These are phyloP conservation scores for Galerina marginata DNA, from an alignment of 768 basidiomycete species.

Conservation along the genomic window DNA sequence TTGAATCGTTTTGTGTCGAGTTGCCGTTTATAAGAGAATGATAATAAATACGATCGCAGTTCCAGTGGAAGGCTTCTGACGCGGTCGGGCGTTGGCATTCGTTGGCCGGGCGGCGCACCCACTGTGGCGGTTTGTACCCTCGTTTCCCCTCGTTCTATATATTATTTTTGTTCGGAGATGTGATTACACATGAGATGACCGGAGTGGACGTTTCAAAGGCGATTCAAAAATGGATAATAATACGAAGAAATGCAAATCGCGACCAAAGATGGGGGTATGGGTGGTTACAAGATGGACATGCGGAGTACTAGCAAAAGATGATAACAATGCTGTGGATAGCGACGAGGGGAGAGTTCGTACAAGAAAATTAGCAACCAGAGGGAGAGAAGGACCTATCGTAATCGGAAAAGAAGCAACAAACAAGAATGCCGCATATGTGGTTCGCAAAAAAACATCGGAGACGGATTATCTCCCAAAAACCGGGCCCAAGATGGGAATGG, in stretches of 20 bases:
- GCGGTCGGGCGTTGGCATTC: not conserved
- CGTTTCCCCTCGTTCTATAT: no score
- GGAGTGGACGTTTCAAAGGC: no score
- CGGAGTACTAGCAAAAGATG: no score
- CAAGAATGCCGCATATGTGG: conserved; percentile 8
- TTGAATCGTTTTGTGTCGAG: not conserved
- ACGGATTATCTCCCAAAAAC: conserved; percentile 10
- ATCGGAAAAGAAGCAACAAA: not conserved
- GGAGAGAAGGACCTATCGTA: not conserved
- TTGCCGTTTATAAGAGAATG: conserved; percentile 2
- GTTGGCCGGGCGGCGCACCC: not conserved
- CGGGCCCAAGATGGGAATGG: not conserved
- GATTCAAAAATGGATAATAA: not conserved
- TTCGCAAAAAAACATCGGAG: not conserved
- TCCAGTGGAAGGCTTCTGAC: conserved; percentile 18
- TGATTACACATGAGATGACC: no score
- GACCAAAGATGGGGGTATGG: no score
- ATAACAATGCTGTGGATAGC: no score
- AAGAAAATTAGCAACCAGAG: no score
- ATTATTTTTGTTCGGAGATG: no score
- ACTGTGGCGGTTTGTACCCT: not conserved
- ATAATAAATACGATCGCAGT: conserved; percentile 13
- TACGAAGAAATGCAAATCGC: not conserved
- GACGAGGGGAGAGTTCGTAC: no score
- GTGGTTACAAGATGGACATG: no score